Conservation (phyloP, 2,329 filamentous ascomycete genomes). For the Venturia aucupariae region DNA sequence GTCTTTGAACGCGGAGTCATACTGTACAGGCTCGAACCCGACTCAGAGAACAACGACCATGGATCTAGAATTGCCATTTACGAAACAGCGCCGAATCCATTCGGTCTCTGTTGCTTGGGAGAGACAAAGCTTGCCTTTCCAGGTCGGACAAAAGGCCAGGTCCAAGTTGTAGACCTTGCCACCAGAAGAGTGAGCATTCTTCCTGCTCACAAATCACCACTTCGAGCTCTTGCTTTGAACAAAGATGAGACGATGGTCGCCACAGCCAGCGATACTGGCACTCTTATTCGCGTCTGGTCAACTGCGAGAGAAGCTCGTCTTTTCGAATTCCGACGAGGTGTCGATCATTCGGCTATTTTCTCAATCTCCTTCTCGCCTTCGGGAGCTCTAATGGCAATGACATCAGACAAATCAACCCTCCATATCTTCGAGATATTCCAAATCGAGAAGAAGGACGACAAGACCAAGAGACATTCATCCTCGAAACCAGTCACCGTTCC, state of each 20-base stretch:
- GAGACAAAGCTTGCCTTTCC: constrained; percentile 71
- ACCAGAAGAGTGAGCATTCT: constrained; percentile 86
- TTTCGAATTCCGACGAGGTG: constrained; percentile 76
- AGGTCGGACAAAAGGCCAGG: constrained; percentile 76
- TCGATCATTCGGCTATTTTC: constrained; percentile 80
- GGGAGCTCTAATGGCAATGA: constrained; percentile 73
- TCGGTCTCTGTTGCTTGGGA: constrained; percentile 71
- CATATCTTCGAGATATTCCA: constrained; percentile 74
- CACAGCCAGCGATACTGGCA: constrained; percentile 88
- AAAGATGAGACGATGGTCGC: constrained; percentile 72
- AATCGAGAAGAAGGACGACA: constrained; percentile 7
- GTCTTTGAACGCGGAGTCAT: constrained; percentile 74
- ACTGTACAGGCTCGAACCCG: constrained; percentile 69
- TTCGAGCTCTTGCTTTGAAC: constrained; percentile 73
- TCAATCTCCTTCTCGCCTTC: constrained; percentile 81
- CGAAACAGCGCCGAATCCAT: constrained; percentile 76
- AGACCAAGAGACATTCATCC: constrained; percentile 3
- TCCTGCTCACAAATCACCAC: constrained; percentile 71
- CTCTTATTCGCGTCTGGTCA: constrained; percentile 76
- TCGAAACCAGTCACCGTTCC: background rate
- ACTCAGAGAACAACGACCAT: constrained; percentile 46
- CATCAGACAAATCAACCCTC: constrained; percentile 91
- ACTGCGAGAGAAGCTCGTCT: constrained; percentile 72
- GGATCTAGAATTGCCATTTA: constrained; percentile 52
- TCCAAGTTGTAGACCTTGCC: constrained; percentile 72